Evolutionary conservation across 2,329 filamentous ascomycete species (phyloP), one percentile per base, ranked within the genome.

Genomic region (Thermothelomyces thermophilus): DNA sequence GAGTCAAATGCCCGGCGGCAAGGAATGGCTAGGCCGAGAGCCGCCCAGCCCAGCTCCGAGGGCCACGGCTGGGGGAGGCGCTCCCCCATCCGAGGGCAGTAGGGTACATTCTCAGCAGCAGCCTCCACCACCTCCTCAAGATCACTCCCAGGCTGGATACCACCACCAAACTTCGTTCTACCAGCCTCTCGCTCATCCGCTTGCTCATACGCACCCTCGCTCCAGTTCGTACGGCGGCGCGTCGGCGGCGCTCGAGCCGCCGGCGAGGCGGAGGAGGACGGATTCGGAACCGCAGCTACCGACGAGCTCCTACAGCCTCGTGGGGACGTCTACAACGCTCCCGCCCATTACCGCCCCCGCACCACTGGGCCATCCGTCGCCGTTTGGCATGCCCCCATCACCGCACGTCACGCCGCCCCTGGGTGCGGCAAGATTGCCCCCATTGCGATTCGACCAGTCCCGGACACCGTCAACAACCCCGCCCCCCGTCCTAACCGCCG

Each of bases 1-100:
- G 1, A 68, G 75, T 42, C 76, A 79, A 54, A 79, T 79, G 3
- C 76, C 81, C 2, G 74, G 76, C 26, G 74, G 77, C 56, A 73
- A 73, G 57, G 72, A 79, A 30, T 68, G 73, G 44, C 77, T 74
- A 3, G 72, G 72, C 47, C 68, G 72, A 43, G 74, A 56, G 8
- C 56, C 57, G 24, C 34, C 52, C 11, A 61, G 58, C 31, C 58
- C 56, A 16, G 24, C 42, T 13, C 31, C 35, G 16, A 44, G 46
- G 19, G 20, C 31, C 26, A 51, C 50, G n/a, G n/a, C n/a, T 24
- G 67, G 66, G 36, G 62, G 63, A 13, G 65, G 61, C 24, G 67
- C 69, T 2, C 68, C 66, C 43, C 60, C 64, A 14, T 66, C 57
- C 3, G 61, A 73, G 13, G 64, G 64, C 41, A 73, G 68, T 46